phyloP scores from a whole-genome alignment of 208 protist genomes.

The Trypanosoma mega region DNA sequence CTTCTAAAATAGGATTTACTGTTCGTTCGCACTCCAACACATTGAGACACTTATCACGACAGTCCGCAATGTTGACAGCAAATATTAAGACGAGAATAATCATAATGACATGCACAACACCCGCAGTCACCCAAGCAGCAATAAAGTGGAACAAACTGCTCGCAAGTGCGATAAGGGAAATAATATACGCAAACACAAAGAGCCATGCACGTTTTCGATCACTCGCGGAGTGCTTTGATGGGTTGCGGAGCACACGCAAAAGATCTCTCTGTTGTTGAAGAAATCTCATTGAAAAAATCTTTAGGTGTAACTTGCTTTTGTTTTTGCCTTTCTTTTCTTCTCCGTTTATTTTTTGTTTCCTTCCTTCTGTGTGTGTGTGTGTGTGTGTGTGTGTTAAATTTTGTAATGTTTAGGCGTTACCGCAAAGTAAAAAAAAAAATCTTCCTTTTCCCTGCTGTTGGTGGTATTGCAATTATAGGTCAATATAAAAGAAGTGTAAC shows the following conservation, averaged over 20 bases:
- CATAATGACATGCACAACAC: conserved; percentile 64
- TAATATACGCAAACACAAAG: conserved; percentile 71
- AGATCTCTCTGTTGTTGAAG: conserved; percentile 76
- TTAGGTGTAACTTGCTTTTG: too few relatives aligned
- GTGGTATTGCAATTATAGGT: too few relatives aligned
- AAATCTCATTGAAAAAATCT: conserved; percentile 53
- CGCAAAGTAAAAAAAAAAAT: conserved; percentile 14
- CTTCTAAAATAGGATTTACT: conserved; percentile 75
- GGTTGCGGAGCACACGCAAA: conserved; percentile 55
- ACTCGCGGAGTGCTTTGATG: conserved; percentile 61
- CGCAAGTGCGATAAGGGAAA: conserved; percentile 50
- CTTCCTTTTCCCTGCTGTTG: too few relatives aligned
- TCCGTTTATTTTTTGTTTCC: background rate
- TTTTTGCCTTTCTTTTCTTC: too few relatives aligned
- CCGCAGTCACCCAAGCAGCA: conserved; percentile 65
- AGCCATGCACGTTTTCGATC: conserved; percentile 84
- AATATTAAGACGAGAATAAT: conserved; percentile 71
- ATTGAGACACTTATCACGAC: conserved; percentile 67
- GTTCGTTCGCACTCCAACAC: conserved; percentile 81
- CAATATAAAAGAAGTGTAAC: background rate
- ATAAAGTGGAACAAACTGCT: conserved; percentile 73
- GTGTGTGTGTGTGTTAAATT: conserved; percentile 4
- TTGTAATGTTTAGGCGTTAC: background rate
- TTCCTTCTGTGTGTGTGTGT: background rate
- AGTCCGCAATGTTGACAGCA: conserved; percentile 80